Base-by-base conservation (phyloP, 1,139 yeast genomes). In the Trichomonascaceae sp. region DNA sequence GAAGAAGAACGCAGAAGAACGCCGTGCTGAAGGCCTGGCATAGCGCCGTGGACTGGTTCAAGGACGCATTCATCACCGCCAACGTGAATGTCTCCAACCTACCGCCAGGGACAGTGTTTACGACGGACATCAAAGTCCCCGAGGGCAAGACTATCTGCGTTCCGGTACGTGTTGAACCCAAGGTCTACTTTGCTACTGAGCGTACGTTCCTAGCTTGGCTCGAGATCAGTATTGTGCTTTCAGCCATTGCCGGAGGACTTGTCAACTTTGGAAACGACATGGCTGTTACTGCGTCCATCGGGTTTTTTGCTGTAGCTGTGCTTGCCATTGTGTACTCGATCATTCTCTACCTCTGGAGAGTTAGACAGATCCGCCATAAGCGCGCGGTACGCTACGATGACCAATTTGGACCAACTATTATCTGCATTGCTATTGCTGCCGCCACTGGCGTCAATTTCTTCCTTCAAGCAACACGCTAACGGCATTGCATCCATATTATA, bases 131-230 rank as follows among this genome's bases (percentile, higher is more conserved):
- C 35, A 41, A 44, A 32, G 53, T 54, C 2, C 98, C 98, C 20
- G 74, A 78, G 33, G 85, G 85, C 38, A 92, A 92, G 61, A 74
- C 92, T 60, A 84, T 89, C 45, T 93, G 95, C 13, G 73, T 92
- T 32, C 99, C 99, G 30, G 93, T 96, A 17, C 73, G 99, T 47
- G 93, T 89, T 17, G 99, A 89, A 58, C 99, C 99, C 44, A 89
- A 89, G 60, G 98, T 89, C 16, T 92, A 89, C 64, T 89, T 89
- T 56, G 98, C 98, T 48, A 89, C 89, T 56, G 99, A 89, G 62
- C 80, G 99, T 67, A 89, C 98, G 1, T 89, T 89, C 57, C 69
- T 89, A 43, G 80, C 96, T 26, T 89, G 98, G 97, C 70, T 89
- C 47, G 93, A 89, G 59, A 85, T 89, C 64, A 87, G 97, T 17